These are phyloP conservation scores for Auricularia cornea DNA, from an alignment of 768 basidiomycete genomes.

Conservation along the genomic window DNA sequence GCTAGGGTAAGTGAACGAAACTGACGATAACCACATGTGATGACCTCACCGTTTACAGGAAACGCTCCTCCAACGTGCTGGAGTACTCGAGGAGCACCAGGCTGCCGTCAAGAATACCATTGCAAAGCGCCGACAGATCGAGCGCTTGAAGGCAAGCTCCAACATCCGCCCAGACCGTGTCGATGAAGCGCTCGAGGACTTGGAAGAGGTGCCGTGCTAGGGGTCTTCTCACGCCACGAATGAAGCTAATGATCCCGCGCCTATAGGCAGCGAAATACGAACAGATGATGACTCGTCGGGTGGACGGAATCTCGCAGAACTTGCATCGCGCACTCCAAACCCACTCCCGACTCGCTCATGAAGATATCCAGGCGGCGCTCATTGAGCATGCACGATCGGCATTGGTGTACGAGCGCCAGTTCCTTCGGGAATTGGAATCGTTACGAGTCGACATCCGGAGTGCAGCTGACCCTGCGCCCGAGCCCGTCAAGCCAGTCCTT, in stretches of 20 bases:
- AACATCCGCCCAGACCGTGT: conserved; percentile 81
- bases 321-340: conserved; percentile 78
- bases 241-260: not conserved
- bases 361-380: conserved; percentile 82
- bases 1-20: conserved; percentile 47
- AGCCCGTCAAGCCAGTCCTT: conserved; percentile 34
- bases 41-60: too few relatives aligned
- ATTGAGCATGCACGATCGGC: conserved; percentile 90
- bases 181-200: conserved; percentile 85
- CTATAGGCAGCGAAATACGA: conserved; percentile 84
- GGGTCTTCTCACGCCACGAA: not conserved
- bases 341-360: conserved; percentile 80
- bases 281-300: conserved; percentile 71
- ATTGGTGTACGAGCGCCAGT: conserved; percentile 85
- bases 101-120: conserved; percentile 88
- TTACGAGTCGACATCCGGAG: conserved; percentile 66
- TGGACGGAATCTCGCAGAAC: conserved; percentile 89
- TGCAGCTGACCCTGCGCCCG: conserved; percentile 43
- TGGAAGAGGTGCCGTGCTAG: conserved; percentile 74
- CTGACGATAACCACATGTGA: too few relatives aligned
- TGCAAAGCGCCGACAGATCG: conserved; percentile 86
- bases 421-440: conserved; percentile 80
- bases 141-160: conserved; percentile 75
- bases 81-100: conserved; percentile 90
- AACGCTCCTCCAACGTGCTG: conserved; percentile 81